Conservation (phyloP, 208 protist species). For the Novymonas esmeraldas region DNA sequence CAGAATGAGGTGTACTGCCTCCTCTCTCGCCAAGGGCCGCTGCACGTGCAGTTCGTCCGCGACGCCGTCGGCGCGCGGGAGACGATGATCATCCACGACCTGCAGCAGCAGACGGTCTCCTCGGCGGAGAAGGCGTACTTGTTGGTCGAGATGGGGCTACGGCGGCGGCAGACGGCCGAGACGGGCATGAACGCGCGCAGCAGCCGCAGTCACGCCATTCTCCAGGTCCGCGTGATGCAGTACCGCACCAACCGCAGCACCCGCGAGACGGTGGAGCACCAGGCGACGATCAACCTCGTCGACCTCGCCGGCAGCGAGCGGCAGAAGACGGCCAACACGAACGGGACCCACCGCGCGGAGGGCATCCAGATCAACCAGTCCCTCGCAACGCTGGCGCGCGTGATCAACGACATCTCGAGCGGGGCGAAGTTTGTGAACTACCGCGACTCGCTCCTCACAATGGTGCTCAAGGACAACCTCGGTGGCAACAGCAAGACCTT, state of each 20-base stretch:
- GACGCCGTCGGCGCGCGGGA: conserved; percentile 57
- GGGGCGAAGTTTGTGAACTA: conserved; percentile 91
- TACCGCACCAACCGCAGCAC: conserved; percentile 59
- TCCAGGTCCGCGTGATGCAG: conserved; percentile 77
- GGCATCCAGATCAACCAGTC: conserved; percentile 90
- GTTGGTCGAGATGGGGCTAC: conserved; percentile 84
- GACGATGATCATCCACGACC: conserved; percentile 66
- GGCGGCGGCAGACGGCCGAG: conserved; percentile 78
- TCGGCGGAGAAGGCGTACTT: conserved; percentile 59
- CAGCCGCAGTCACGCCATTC: conserved; percentile 92
- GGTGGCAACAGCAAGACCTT: conserved; percentile 94
- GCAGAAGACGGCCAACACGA: conserved; percentile 74
- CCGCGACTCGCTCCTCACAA: conserved; percentile 93
- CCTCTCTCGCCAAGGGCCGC: conserved; percentile 65
- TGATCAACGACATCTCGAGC: conserved; percentile 82
- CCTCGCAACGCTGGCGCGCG: conserved; percentile 83
- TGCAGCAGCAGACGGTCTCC: conserved; percentile 57
- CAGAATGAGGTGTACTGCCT: conserved; percentile 81
- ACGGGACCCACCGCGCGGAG: conserved; percentile 78
- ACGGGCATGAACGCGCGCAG: conserved; percentile 91
- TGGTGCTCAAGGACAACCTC: conserved; percentile 87
- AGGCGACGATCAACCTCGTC: conserved; percentile 89
- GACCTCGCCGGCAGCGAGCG: conserved; percentile 94
- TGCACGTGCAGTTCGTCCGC: conserved; percentile 62
- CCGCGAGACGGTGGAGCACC: conserved; percentile 66